These are phyloP conservation scores for Mollisiaceae sp. DNA, from an alignment of 2,329 filamentous ascomycete species.

Conservation along the genomic window DNA sequence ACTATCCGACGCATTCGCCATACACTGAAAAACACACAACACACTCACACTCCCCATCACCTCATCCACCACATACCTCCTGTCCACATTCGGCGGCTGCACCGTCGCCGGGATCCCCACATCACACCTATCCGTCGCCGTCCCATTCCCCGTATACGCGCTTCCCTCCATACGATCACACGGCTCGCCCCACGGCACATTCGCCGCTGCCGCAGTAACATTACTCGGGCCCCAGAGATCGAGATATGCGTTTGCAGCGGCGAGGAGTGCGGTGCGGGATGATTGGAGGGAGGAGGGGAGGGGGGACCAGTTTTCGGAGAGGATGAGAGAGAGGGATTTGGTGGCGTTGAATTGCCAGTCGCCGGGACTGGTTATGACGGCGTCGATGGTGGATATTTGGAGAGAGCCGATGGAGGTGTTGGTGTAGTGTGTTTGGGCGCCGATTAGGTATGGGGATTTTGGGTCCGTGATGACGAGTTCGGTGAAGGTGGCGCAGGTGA, in stretches of 20 bases:
- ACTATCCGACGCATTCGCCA: slow-evolving; percentile 1
- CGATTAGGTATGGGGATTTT: slow-evolving; percentile 24
- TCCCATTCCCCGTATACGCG: slow-evolving; percentile 15
- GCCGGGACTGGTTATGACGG: slow-evolving; percentile 15
- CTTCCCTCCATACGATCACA: slow-evolving; percentile 29
- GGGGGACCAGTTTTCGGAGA: slow-evolving; percentile 13
- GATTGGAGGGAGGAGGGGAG: slow-evolving; percentile 18
- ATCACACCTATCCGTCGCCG: slow-evolving; percentile 22
- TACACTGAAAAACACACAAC: background rate
- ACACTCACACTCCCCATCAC: slow-evolving; percentile 4
- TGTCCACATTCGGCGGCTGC: slow-evolving; percentile 13
- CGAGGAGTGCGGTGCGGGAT: slow-evolving; percentile 21
- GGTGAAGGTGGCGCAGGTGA: slow-evolving; percentile 22
- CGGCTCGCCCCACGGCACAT: slow-evolving; percentile 20
- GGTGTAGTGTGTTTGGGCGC: slow-evolving; percentile 23
- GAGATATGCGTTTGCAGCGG: slow-evolving; percentile 27
- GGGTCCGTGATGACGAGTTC: slow-evolving; percentile 20
- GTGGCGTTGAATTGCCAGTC: slow-evolving; percentile 29
- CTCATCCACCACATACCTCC: slow-evolving; percentile 29
- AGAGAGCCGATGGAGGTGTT: background rate
- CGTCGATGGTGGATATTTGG: slow-evolving; percentile 18
- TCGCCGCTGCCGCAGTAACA: background rate
- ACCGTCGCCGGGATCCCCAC: slow-evolving; percentile 16
- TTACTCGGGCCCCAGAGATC: slow-evolving; percentile 16
- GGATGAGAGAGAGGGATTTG: background rate